Evolutionary conservation across 306 rosid genomes (phyloP).

Genomic region (Prinsepia uniflora): DNA sequence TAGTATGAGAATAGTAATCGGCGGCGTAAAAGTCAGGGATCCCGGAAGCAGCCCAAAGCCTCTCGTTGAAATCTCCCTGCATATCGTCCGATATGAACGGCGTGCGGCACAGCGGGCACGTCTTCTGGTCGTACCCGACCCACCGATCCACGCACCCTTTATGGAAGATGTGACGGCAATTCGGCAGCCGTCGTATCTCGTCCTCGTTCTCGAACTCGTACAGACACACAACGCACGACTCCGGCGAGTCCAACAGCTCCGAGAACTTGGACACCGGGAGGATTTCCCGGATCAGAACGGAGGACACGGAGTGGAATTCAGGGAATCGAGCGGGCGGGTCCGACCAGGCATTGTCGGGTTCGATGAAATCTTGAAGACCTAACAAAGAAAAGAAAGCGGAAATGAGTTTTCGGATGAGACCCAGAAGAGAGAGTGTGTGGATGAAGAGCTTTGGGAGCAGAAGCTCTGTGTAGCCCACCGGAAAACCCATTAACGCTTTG

Average conservation of each 20-base stretch:
- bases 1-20: constrained; percentile 15
- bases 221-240: constrained; percentile 74
- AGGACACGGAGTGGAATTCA: constrained; percentile 45
- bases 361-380: constrained; percentile 61
- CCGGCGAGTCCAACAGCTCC: constrained; percentile 55
- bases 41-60: constrained; percentile 60
- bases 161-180: constrained; percentile 88
- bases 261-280: constrained; percentile 64
- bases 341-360: constrained; percentile 52
- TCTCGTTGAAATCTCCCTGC: constrained; percentile 50
- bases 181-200: constrained; percentile 65
- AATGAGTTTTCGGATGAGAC: constrained; percentile 51
- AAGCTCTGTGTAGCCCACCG: constrained; percentile 62
- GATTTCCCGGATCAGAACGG: constrained; percentile 52
- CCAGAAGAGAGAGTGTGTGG: constrained; percentile 46
- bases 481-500: constrained; percentile 58
- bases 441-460: constrained; percentile 59
- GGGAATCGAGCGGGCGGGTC: constrained; percentile 16
- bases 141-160: constrained; percentile 68
- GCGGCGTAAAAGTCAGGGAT: constrained; percentile 49
- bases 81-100: constrained; percentile 56
- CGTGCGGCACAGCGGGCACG: constrained; percentile 84
- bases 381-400: constrained; percentile 33
- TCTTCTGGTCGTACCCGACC: constrained; percentile 76
- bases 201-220: constrained; percentile 69